Evolutionary conservation across 257 asterid genomes (phyloP), one percentile per base, ranked within the genome.

Genomic region (Voacanga thouarsii): DNA sequence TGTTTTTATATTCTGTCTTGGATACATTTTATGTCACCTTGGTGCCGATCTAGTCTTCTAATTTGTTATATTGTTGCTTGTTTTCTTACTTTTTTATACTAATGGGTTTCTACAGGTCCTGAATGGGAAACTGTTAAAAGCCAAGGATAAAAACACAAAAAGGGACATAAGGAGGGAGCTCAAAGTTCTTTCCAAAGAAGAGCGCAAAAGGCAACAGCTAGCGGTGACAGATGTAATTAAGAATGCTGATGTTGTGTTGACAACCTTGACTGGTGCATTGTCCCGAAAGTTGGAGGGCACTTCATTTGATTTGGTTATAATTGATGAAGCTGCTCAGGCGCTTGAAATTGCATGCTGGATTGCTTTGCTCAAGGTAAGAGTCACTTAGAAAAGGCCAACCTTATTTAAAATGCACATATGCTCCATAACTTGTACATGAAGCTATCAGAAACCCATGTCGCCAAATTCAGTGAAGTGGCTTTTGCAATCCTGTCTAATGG

Each of bases 271-370:
- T 55, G 99, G 99, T 77, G 93, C 96, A 53, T 78, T 91, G 88
- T 47, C 99, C 64, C 84, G 83, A 85, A 93, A 84, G 75, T 87
- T 95, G 89, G 98, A 91, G 1, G 86, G 90, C 53, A 86, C 84
- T 81, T 83, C 97, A 56, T 94, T 90, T 70, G 97, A 94, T 87
- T 83, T 94, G 87, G 94, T 94, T 82, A 90, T 94, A 80, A 94
- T 94, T 83, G 99, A 94, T 70, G 99, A 94, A 89, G 97, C 97
- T 87, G 99, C 99, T 76, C 99, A 94, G 85, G 99, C 99, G 18
- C 89, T 94, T 83, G 99, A 94, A 88, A 88, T 94, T 84, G 97
- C 96, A 56, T 94, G 99, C 89, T 94, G 99, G 99, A 94, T 94
- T 85, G 97, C 97, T 82, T 89, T 94, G 80, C 79, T 94, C 80